Evolutionary conservation across 768 basidiomycete genomes (phyloP).

Genomic region (Lentinula sp.): DNA sequence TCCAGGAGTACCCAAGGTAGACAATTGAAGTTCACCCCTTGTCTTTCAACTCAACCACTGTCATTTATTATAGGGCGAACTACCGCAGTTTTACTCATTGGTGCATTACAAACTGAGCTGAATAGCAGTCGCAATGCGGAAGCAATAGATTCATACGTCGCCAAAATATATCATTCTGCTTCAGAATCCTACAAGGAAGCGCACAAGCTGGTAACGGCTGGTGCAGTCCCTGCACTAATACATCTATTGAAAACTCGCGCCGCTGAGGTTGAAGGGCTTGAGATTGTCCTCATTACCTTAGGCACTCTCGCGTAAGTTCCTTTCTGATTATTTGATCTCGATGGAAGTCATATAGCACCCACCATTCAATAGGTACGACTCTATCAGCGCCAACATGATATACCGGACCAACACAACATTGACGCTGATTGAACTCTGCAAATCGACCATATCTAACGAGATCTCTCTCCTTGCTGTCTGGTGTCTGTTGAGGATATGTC

Average conservation of each 20-base stretch:
- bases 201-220: conserved; percentile 21
- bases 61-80: conserved; percentile 1
- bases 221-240: conserved; percentile 17
- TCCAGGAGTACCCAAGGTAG: not conserved
- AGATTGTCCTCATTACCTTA: conserved; percentile 16
- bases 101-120: conserved; percentile 18
- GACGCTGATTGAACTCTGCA: conserved; percentile 18
- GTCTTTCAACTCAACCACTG: not conserved
- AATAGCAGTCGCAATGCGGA: conserved; percentile 15
- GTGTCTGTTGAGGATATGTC: conserved; percentile 19
- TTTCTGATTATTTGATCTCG: not conserved
- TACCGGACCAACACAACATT: conserved; percentile 17
- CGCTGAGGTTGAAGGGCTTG: conserved; percentile 16
- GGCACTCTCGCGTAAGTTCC: conserved; percentile 17
- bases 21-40: not conserved
- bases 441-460: conserved; percentile 14
- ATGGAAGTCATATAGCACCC: too few species aligned
- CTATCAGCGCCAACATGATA: conserved; percentile 20
- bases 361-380: conserved; percentile 11
- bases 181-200: conserved; percentile 18
- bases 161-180: conserved; percentile 14
- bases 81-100: conserved; percentile 18
- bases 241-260: conserved; percentile 18
- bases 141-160: conserved; percentile 16
- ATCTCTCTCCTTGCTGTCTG: conserved; percentile 16